These are phyloP conservation scores for Xylaria bambusicola DNA, from an alignment of 495 filamentous ascomycete genomes.

Conservation along the genomic window DNA sequence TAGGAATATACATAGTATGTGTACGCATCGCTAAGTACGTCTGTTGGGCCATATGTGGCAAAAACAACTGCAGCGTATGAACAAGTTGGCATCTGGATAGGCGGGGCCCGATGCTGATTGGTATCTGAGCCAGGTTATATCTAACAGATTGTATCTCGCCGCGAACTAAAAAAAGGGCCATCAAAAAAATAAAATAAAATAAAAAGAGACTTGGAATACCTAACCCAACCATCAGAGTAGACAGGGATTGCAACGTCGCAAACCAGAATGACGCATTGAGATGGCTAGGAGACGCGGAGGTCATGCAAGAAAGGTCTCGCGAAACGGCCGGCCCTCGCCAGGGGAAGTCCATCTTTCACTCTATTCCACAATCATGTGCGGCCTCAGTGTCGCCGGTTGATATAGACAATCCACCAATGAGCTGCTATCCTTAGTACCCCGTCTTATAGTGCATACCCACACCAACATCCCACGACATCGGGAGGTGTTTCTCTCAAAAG, in stretches of 20 bases:
- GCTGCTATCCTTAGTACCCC: background rate
- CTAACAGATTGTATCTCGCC: no score
- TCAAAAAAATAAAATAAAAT: no score
- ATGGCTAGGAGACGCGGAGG: constrained; percentile 2
- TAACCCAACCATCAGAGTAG: constrained; percentile 8
- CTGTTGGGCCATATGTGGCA: background rate
- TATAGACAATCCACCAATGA: constrained; percentile 13
- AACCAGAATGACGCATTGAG: background rate
- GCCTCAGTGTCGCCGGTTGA: constrained; percentile 1
- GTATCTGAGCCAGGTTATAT: background rate
- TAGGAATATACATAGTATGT: no score
- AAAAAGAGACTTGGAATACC: background rate
- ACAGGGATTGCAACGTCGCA: background rate
- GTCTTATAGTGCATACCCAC: background rate
- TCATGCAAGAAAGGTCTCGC: background rate
- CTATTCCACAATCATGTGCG: background rate
- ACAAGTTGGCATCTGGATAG: no score
- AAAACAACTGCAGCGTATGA: background rate
- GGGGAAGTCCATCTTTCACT: constrained; percentile 5
- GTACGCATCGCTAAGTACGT: background rate
- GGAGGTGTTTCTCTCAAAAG: background rate
- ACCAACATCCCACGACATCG: background rate
- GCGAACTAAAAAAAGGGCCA: background rate
- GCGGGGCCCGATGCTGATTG: background rate
- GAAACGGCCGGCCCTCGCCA: constrained; percentile 6